Evolutionary conservation across 1,284 basidiomycete species (phyloP).

Genomic region (Cystobasidium sp.): DNA sequence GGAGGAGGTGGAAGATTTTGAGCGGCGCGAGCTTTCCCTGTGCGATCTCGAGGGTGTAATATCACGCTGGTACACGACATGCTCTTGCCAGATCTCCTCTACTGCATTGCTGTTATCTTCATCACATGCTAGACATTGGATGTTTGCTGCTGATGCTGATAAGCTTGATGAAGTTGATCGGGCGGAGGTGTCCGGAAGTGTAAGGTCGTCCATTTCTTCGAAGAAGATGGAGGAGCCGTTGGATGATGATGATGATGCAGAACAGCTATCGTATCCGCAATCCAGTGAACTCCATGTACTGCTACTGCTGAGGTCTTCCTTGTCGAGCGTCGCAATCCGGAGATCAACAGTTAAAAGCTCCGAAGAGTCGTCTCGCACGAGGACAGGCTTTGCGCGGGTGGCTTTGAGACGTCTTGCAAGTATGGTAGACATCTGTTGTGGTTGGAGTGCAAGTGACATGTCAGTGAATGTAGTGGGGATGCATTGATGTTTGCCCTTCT

Average conservation of each 20-base stretch:
- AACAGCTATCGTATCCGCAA: slow-evolving; percentile 4
- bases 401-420: slow-evolving; percentile 25
- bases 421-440: slow-evolving; percentile 15
- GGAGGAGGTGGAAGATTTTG: slow-evolving; percentile 19
- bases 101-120: slow-evolving; percentile 11
- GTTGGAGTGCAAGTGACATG: not conserved
- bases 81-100: slow-evolving; percentile 24
- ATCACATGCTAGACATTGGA: slow-evolving; percentile 2
- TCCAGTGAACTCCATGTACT: not conserved
- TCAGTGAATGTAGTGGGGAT: not conserved
- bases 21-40: slow-evolving; percentile 18
- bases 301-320: slow-evolving; percentile 2
- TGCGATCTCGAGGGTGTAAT: not conserved
- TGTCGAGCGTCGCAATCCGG: not conserved
- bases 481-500: not conserved
- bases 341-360: slow-evolving; percentile 4
- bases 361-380: slow-evolving; percentile 5
- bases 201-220: slow-evolving; percentile 12
- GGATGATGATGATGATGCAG: slow-evolving; percentile 19
- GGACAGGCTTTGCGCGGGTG: slow-evolving; percentile 9
- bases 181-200: not conserved
- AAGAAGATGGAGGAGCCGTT: slow-evolving; percentile 7
- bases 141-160: not conserved
- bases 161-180: no score
- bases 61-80: slow-evolving; percentile 12